Base-by-base conservation (phyloP, 208 protist species). In the Leptomonas seymouri region DNA sequence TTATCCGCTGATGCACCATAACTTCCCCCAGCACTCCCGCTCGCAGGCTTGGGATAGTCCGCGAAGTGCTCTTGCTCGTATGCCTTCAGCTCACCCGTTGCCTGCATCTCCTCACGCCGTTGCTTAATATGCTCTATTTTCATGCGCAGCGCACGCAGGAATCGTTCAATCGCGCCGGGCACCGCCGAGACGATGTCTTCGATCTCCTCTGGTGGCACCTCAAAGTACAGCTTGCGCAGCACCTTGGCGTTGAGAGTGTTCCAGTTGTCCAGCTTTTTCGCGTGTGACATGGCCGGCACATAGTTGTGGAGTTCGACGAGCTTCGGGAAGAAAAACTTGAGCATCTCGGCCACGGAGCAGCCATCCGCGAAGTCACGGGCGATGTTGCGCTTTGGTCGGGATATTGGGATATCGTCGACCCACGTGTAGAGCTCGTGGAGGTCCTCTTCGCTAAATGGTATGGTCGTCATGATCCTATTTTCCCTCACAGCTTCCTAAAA, bases 301-400 rank as follows among this genome's bases (percentile, higher is more conserved):
- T 99, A 99, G 89, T 99, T 99, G 95, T 99, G 98, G 39, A 99
- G 68, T n/a, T 99, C 97, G 2, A 99, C 97, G 7, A 99, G 70
- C 57, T 93, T 93, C 11, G 98, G 98, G 57, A 98, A 98, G 72
- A 98, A 99, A 82, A 98, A 97, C 57, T 97, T 87, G 16, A 99
- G 78, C 8, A 99, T 90, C 66, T 99, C 98, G 0, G 98, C 98
- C 30, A 99, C 87, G 60, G 98, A 93, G 60, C 99, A 98, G 27
- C 97, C 98, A 79, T 99, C 98, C 25, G 86, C 85, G 67, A 99
- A 99, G 80, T 99, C 98, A 28, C 98, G 90, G 0, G 93, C 81
- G 63, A 99, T 99, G 77, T 99, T 99, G 36, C 87, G 82, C 86
- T 99, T 99, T 9, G 96, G 95, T 23, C 98, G 73, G 4, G 97